These are phyloP conservation scores for Comarum palustre DNA, from an alignment of 306 rosid genomes.

Conservation along the genomic window DNA sequence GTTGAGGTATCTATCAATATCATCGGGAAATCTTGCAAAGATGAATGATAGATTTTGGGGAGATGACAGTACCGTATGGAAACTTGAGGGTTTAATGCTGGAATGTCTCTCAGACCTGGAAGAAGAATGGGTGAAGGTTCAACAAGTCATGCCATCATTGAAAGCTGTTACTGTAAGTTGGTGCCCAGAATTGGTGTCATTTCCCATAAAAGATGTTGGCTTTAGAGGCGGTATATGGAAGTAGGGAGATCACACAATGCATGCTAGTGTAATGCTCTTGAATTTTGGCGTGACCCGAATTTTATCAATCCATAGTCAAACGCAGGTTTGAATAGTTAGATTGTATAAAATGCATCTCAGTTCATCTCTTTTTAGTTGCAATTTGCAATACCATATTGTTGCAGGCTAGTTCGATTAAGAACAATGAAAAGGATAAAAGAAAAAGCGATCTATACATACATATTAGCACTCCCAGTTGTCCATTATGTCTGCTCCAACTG, in stretches of 20 bases:
- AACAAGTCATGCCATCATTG: constrained; percentile 23
- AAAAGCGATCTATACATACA: no score
- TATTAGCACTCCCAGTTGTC: not conserved
- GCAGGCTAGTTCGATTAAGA: not conserved
- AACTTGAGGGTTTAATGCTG: constrained; percentile 28
- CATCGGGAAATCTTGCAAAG: constrained; percentile 25
- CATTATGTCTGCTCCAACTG: not conserved
- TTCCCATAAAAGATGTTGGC: constrained; percentile 26
- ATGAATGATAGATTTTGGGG: constrained; percentile 25
- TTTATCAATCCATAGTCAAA: not conserved
- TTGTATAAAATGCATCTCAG: not conserved
- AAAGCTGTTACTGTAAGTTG: constrained; percentile 25
- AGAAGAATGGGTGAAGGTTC: constrained; percentile 28
- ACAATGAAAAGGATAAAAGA: not conserved
- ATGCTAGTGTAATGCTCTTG: not conserved
- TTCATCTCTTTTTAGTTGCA: not conserved
- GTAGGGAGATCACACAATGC: constrained; percentile 22
- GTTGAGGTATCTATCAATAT: constrained; percentile 27
- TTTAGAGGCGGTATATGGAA: constrained; percentile 34
- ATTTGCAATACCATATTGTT: not conserved
- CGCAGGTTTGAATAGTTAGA: not conserved
- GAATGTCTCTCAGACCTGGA: constrained; percentile 28
- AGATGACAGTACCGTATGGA: constrained; percentile 24
- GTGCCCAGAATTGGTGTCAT: constrained; percentile 33
- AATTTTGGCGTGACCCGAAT: not conserved